Conservation (phyloP, 139 green algal species). For the Dunaliella primolecta region DNA sequence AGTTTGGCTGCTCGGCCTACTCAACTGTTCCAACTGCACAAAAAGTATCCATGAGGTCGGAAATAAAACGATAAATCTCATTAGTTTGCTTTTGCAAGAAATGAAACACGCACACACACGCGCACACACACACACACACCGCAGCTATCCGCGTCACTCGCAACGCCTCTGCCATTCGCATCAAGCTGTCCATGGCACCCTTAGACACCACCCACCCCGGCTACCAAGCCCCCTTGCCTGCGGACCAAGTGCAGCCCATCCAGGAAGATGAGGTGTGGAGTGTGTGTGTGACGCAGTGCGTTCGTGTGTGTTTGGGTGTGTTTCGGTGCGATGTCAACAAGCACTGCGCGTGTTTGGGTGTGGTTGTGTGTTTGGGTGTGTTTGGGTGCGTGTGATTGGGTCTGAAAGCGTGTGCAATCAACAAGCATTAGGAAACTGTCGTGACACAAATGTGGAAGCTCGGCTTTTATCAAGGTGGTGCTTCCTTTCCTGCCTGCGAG, state of each 20-base stretch:
- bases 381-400: too few relatives aligned
- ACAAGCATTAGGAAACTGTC: too few relatives aligned
- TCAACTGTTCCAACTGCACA: too few relatives aligned
- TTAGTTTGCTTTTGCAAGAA: too few relatives aligned
- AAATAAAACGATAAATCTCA: too few relatives aligned
- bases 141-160: slow-evolving; percentile 68
- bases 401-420: too few relatives aligned
- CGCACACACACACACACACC: slow-evolving; percentile 28
- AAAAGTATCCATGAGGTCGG: too few relatives aligned
- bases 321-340: too few relatives aligned
- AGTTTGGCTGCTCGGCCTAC: too few relatives aligned
- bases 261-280: background rate
- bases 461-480: too few relatives aligned
- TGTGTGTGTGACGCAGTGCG: background rate
- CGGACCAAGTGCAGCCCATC: background rate
- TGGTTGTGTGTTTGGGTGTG: background rate
- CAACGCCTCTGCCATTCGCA: slow-evolving; percentile 78
- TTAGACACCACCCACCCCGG: slow-evolving; percentile 59
- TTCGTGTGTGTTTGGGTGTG: background rate
- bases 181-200: slow-evolving; percentile 66
- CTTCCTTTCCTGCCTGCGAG: too few relatives aligned
- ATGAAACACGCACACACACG: background rate
- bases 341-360: background rate
- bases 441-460: too few relatives aligned
- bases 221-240: slow-evolving; percentile 72